Evolutionary conservation across 2,329 filamentous ascomycete genomes (phyloP), one percentile per base, ranked within the genome.

Genomic region (Tolypocladium tundrense): DNA sequence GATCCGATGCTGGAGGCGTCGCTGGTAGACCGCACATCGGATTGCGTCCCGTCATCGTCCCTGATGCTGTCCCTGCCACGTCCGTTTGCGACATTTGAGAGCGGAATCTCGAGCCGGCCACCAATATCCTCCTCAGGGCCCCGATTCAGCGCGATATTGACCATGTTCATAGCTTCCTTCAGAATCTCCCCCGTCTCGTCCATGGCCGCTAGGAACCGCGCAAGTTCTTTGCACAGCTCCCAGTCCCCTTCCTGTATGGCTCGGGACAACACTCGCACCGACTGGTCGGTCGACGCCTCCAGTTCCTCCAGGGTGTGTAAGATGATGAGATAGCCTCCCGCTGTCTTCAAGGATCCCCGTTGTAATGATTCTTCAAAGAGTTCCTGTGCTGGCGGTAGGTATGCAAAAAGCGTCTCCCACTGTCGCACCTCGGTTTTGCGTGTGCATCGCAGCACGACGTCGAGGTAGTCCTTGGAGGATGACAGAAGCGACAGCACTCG

Each of bases 391-490:
- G 93, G 90, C 1, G 94, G 94, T 1, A 99, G 79, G 66, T 97
- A 91, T 5, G 87, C 85, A 71, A 99, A 99, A 1, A 99, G 79
- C 0, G 94, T 97, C 60, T 88, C 86, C 94, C 94, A 99, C 58
- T 91, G 96, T 43, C 93, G 86, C 9, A 96, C 86, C 69, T 99
- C 94, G 0, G 94, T 99, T 73, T 99, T 99, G 57, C 94, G 88
- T 1, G 94, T 97, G 73, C 94, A 99, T 73, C 96, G 94, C 24
- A 99, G 88, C 31, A 99, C 87, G 59, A 97, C 94, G 66, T 97
- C 93, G 19, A 97, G 85, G 68, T 97, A 99, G 59, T 91, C 85
- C 58, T 86, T 87, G 71, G 91, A 88, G 1, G 87, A 90, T 0
- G 88, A 88, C 58, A 86, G 70, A 10, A 87, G 77, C 0, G 83